Percentiles rank a stretch among this genome's conserved stretches.
phyloP scores from a whole-genome alignment of 768 basidiomycete genomes.

The Suillus fuscotomentosus region DNA sequence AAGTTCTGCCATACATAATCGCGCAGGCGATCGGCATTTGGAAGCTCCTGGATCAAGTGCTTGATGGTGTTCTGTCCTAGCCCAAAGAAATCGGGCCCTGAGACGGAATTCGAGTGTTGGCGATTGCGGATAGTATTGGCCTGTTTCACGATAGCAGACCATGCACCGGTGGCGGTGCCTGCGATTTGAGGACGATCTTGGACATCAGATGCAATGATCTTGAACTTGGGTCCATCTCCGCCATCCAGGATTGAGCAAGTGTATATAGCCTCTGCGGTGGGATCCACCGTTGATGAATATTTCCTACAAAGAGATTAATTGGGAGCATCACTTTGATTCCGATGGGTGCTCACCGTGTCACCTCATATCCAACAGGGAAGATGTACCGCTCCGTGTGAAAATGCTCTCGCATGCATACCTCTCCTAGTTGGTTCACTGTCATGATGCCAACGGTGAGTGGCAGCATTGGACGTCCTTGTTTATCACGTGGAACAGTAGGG shows the following conservation, averaged over 20 bases:
- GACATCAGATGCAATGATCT: conserved; percentile 73
- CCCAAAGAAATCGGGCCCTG: conserved; percentile 87
- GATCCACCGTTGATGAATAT: conserved; percentile 76
- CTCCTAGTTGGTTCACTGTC: conserved; percentile 74
- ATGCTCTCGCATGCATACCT: conserved; percentile 78
- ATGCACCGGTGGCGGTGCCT: conserved; percentile 86
- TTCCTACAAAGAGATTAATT: conserved; percentile 44
- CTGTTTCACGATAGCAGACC: conserved; percentile 80
- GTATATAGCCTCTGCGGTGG: conserved; percentile 66
- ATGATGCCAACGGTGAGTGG: conserved; percentile 86
- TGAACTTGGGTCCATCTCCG: conserved; percentile 83
- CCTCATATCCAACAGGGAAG: conserved; percentile 85
- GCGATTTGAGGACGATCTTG: conserved; percentile 74
- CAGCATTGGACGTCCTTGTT: conserved; percentile 64
- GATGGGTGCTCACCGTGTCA: conserved; percentile 54
- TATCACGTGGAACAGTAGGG: conserved; percentile 76
- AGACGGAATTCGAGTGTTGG: conserved; percentile 84
- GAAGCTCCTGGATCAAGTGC: conserved; percentile 84
- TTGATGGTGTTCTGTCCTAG: conserved; percentile 87
- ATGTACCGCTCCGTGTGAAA: conserved; percentile 89
- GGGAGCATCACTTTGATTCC: not conserved
- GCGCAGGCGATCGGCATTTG: conserved; percentile 64
- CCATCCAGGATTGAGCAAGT: conserved; percentile 83
- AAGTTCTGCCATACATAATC: conserved; percentile 90
- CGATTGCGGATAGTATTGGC: conserved; percentile 80